A percentile compares a stretch with the other conserved stretches of the same genome.
Conservation (phyloP, 305 asterid genomes). For the Plantago coronopus region DNA sequence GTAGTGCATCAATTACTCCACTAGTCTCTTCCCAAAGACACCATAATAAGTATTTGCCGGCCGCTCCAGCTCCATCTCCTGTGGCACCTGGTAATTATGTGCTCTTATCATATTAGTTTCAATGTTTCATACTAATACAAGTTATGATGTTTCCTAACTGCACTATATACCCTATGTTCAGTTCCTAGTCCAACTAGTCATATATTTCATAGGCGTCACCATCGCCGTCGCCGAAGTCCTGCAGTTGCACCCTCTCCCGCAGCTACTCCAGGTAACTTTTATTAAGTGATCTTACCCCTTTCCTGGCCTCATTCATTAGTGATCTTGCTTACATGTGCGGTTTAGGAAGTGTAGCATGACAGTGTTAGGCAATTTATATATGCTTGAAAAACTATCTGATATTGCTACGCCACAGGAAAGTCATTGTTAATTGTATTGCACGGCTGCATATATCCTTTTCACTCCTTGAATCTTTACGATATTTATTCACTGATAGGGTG, state of each 20-base stretch:
- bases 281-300: constrained; percentile 6
- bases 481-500: too few species aligned
- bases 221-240: constrained; percentile 41
- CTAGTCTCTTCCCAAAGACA: constrained; percentile 32
- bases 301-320: constrained; percentile 3
- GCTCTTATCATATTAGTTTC: too few species aligned
- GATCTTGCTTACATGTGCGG: background rate
- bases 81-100: constrained; percentile 50
- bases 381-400: background rate
- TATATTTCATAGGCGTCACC: constrained; percentile 40
- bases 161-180: constrained; percentile 43
- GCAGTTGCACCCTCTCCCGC: constrained; percentile 55
- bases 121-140: constrained; percentile 6
- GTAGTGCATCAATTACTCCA: constrained; percentile 41
- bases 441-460: too few species aligned
- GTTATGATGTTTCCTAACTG: constrained; percentile 29
- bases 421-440: background rate
- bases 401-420: background rate
- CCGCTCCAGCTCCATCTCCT: constrained; percentile 60
- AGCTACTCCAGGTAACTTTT: constrained; percentile 53
- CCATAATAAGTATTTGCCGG: constrained; percentile 36
- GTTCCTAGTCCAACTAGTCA: constrained; percentile 41
- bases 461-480: too few species aligned
- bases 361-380: constrained; percentile 6
- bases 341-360: background rate